Evolutionary conservation across 257 asterid genomes (phyloP).

Genomic region (Solanum medicagineum): DNA sequence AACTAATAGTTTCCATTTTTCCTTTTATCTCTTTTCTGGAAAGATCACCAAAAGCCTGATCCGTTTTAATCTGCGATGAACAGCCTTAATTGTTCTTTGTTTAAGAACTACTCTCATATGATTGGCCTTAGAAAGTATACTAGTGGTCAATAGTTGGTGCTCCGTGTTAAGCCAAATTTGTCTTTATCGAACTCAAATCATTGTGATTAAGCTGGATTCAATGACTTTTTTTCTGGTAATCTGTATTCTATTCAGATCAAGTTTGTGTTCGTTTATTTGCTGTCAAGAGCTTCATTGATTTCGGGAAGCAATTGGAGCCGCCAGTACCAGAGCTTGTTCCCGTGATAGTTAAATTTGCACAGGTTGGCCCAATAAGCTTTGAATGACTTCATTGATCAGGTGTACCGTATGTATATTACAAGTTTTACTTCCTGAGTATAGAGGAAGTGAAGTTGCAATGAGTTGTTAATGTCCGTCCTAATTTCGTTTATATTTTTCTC

Average conservation of each 20-base stretch:
- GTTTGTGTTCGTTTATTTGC: slow-evolving; percentile 18
- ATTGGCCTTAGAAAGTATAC: neutral
- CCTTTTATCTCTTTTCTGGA: neutral
- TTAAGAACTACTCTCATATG: neutral
- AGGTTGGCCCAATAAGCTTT: neutral
- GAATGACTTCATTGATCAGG: neutral
- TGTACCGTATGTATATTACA: neutral
- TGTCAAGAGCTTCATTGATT: slow-evolving; percentile 18
- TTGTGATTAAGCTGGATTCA: neutral
- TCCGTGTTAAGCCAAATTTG: neutral
- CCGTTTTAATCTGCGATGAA: neutral
- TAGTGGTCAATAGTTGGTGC: neutral
- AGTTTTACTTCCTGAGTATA: neutral
- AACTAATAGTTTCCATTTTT: neutral
- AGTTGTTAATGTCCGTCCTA: neutral
- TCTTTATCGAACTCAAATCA: neutral
- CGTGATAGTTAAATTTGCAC: slow-evolving; percentile 16
- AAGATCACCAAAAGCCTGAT: neutral
- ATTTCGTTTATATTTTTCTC: too few relatives aligned
- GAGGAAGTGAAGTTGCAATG: neutral
- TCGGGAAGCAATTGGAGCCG: slow-evolving; percentile 18
- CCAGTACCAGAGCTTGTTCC: slow-evolving; percentile 16
- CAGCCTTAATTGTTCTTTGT: neutral
- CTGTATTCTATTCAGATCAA: slow-evolving; percentile 7
- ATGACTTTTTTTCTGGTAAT: too few relatives aligned